phyloP scores from a whole-genome alignment of 306 rosid genomes.

The Potentilla sterilis region DNA sequence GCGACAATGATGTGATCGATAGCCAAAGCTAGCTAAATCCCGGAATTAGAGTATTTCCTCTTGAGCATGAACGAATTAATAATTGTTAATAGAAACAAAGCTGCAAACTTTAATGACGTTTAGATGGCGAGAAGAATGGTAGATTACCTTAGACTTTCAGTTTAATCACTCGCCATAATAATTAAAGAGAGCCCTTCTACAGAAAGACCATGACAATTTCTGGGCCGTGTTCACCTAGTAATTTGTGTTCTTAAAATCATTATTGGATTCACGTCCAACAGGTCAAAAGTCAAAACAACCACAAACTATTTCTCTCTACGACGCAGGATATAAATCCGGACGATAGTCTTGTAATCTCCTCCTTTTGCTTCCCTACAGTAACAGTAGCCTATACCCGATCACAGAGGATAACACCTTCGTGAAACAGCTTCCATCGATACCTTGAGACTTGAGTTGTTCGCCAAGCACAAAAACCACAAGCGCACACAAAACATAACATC shows the following conservation, averaged over 20 bases:
- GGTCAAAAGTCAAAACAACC: too few relatives aligned
- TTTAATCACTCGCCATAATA: not conserved
- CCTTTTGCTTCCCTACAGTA: not conserved
- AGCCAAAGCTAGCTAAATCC: too few relatives aligned
- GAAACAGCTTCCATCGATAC: not conserved
- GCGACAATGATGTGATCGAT: not conserved
- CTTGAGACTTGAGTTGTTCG: slow-evolving; percentile 10
- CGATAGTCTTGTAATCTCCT: too few relatives aligned
- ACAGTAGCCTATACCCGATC: not conserved
- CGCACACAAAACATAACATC: not conserved
- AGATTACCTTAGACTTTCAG: not conserved
- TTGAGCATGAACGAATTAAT: not conserved
- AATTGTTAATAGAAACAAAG: not conserved
- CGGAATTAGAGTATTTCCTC: not conserved
- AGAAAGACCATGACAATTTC: too few relatives aligned
- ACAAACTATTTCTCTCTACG: too few relatives aligned
- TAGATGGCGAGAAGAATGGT: not conserved
- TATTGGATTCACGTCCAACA: too few relatives aligned
- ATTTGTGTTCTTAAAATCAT: too few relatives aligned
- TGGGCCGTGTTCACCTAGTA: too few relatives aligned
- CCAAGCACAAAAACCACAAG: slow-evolving; percentile 2
- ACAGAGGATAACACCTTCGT: not conserved
- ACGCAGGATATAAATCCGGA: too few relatives aligned
- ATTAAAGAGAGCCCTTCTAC: too few relatives aligned
- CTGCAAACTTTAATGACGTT: not conserved